Evolutionary conservation across 176 grass and related monocot species (phyloP), one percentile per base, ranked within the genome.

Genomic region (Oryza longistaminata): DNA sequence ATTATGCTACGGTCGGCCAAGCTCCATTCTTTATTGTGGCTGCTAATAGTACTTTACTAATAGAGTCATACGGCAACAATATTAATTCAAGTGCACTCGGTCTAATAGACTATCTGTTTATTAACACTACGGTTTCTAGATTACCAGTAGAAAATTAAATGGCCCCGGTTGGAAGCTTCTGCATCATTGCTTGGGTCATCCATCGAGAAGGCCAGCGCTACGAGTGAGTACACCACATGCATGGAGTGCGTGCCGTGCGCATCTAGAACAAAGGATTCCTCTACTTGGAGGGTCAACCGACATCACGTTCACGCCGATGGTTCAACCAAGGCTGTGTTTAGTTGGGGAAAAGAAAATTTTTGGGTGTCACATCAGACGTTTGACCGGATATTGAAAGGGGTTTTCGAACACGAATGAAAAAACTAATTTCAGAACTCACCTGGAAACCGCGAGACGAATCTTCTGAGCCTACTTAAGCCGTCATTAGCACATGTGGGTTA

Each of bases 101-200:
- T 85, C 35, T 66, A 77, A 77, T 21, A 5, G 31, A 68, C 14
- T 15, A 42, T 69, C 37, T 48, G 27, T 55, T 21, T 3, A 19
- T 21, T 3, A 19, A 42, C 62, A 26, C 39, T 21, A 2, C 34
- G 75, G 11, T 35, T 46, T 71, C 83, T 85, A 71, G 82, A 84
- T 39, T 6, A 24, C n/a, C 58, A 22, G n/a, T 62, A 62, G 58
- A 9, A 62, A 62, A 31, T 31, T 31, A 31, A 31, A 62, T 62
- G 58, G 7, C 2, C 9, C n/a, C 3, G 58, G 52, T 22, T 62
- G 58, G 58, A 62, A 62, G 58, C 21, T 62, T 62, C 21, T 24
- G 58, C 19, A 24, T 62, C 58, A 24, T 24, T n/a, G n/a, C 58
- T 62, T 62, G 2, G 58, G 58, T 62, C 42, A 43, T 43, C 42